Conservation (phyloP, 2,329 filamentous ascomycete species). For the Phialophora verrucosa region DNA sequence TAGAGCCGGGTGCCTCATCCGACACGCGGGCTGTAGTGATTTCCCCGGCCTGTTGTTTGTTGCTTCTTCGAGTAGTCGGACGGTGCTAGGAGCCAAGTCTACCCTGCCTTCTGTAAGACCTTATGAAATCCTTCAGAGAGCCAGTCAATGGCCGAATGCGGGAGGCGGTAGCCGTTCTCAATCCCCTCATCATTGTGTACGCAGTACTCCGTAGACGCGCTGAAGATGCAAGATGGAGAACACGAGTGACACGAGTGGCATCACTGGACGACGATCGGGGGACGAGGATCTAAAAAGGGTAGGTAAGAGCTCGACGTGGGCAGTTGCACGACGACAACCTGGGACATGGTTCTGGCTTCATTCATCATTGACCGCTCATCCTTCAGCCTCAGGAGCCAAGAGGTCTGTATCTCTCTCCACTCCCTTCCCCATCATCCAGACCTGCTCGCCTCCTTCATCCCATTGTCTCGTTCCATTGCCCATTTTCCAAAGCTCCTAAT, state of each 20-base stretch:
- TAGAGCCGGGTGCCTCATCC: slow-evolving; percentile 12
- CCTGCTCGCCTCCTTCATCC: slow-evolving; percentile 8
- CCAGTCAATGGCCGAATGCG: neutral
- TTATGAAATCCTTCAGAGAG: slow-evolving; percentile 1
- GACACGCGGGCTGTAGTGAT: neutral
- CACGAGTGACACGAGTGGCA: too few species aligned
- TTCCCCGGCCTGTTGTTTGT: neutral
- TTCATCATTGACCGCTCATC: slow-evolving; percentile 9
- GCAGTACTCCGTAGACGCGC: neutral
- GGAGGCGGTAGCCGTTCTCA: neutral
- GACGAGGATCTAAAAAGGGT: too few species aligned
- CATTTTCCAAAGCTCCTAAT: slow-evolving; percentile 14
- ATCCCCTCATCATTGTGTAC: neutral
- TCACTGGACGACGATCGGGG: too few species aligned
- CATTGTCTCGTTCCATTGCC: slow-evolving; percentile 11
- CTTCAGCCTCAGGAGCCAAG: slow-evolving; percentile 6
- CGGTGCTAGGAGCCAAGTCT: too few species aligned
- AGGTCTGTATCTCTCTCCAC: neutral
- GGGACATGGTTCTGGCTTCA: neutral
- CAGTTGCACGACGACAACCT: neutral
- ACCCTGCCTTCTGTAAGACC: neutral
- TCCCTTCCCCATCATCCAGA: neutral
- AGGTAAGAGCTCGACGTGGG: neutral
- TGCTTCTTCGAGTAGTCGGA: neutral
- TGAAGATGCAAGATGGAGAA: too few species aligned